phyloP scores from a whole-genome alignment of 2,329 filamentous ascomycete genomes.

The Rhynchosporium agropyri region DNA sequence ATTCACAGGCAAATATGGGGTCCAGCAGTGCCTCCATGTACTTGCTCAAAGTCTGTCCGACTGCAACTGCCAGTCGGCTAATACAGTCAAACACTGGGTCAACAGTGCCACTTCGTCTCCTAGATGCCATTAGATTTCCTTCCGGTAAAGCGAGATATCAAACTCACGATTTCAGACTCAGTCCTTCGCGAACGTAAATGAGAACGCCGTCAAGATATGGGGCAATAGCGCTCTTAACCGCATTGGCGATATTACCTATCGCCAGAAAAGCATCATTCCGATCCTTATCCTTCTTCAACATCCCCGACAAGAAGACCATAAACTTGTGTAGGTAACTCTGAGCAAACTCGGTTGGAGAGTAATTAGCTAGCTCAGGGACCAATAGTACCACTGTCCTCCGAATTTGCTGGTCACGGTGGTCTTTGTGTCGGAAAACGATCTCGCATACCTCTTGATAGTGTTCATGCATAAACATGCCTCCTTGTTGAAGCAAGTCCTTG shows the following conservation, averaged over 20 bases:
- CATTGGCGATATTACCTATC: slow-evolving; percentile 94
- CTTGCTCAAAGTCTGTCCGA: slow-evolving; percentile 95
- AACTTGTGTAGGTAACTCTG: slow-evolving; percentile 88
- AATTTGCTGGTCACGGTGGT: slow-evolving; percentile 86
- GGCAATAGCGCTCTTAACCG: slow-evolving; percentile 91
- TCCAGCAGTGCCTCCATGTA: slow-evolving; percentile 96
- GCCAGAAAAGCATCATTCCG: slow-evolving; percentile 92
- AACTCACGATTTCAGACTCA: slow-evolving; percentile 74
- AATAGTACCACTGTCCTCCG: slow-evolving; percentile 87
- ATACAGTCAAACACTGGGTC: slow-evolving; percentile 96
- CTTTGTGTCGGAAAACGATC: slow-evolving; percentile 88
- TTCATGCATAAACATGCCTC: slow-evolving; percentile 99
- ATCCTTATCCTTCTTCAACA: slow-evolving; percentile 94
- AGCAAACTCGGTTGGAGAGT: slow-evolving; percentile 88
- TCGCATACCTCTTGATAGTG: slow-evolving; percentile 92
- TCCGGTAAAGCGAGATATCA: background rate
- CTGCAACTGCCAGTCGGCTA: slow-evolving; percentile 91
- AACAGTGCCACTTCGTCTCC: slow-evolving; percentile 49
- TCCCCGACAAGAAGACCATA: slow-evolving; percentile 93
- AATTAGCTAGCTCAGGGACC: slow-evolving; percentile 90
- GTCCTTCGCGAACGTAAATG: slow-evolving; percentile 88
- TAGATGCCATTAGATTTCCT: slow-evolving; percentile 42
- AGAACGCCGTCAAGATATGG: slow-evolving; percentile 94
- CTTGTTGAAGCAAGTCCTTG: slow-evolving; percentile 89
- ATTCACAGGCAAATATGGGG: slow-evolving; percentile 93